These are phyloP conservation scores for Mortierella claussenii DNA, from an alignment of 192 early-diverging fungal species.

Conservation along the genomic window DNA sequence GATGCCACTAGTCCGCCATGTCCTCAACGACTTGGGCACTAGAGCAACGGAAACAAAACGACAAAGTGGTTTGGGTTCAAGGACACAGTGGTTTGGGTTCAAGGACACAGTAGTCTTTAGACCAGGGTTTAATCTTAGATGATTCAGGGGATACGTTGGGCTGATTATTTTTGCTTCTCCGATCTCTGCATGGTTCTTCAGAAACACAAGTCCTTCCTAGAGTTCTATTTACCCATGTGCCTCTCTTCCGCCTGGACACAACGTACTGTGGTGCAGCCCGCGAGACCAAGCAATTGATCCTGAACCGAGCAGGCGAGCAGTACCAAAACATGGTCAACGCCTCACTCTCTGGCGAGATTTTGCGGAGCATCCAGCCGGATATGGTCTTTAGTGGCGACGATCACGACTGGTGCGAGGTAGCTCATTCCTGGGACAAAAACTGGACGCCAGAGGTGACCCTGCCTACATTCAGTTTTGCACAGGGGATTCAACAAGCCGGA, in stretches of 20 bases:
- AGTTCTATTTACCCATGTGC: slow-evolving; percentile 90
- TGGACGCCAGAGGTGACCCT: slow-evolving; percentile 59
- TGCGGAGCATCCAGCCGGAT: slow-evolving; percentile 68
- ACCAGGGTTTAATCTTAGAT: too few relatives aligned
- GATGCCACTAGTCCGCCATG: too few relatives aligned
- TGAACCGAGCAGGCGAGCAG: slow-evolving; percentile 80
- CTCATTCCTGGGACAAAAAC: slow-evolving; percentile 45
- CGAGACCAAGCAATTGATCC: slow-evolving; percentile 57
- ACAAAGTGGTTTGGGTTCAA: too few relatives aligned
- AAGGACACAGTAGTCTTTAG: too few relatives aligned
- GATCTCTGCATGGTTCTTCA: background rate
- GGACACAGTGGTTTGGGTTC: too few relatives aligned
- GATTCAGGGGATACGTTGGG: too few relatives aligned
- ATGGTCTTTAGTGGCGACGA: slow-evolving; percentile 92
- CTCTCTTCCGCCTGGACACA: slow-evolving; percentile 75
- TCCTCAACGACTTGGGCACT: too few relatives aligned
- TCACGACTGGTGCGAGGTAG: slow-evolving; percentile 87
- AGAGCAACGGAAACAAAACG: too few relatives aligned
- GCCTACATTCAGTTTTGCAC: slow-evolving; percentile 75
- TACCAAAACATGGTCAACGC: slow-evolving; percentile 86
- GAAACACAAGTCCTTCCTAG: slow-evolving; percentile 51
- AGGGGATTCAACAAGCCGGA: slow-evolving; percentile 68
- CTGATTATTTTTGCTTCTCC: background rate
- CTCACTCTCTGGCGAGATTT: slow-evolving; percentile 65
- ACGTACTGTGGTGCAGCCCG: slow-evolving; percentile 79